A percentile compares a stretch with the other conserved stretches of the same genome.
phyloP scores from a whole-genome alignment of 78 protist genomes.

The Salpingoeca rosetta region DNA sequence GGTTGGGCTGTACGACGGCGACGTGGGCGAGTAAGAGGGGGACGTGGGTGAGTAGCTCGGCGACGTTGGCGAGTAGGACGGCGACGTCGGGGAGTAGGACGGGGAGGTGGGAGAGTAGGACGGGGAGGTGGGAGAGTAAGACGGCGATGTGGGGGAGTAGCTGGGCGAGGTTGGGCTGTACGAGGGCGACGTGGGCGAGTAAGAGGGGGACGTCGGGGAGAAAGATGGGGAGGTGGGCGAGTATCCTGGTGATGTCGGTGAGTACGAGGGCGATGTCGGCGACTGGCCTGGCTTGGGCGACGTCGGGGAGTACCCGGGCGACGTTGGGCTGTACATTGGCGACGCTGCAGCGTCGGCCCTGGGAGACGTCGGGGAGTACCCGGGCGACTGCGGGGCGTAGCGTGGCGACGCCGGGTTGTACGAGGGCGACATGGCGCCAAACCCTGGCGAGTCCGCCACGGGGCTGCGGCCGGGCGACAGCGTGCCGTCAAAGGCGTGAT shows the following conservation, averaged over 20 bases:
- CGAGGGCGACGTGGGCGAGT: slow-evolving; percentile 56
- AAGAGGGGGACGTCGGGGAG: slow-evolving; percentile 69
- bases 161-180: slow-evolving; percentile 65
- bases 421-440: slow-evolving; percentile 54
- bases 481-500: too few species aligned
- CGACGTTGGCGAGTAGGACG: slow-evolving; percentile 55
- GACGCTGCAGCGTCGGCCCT: slow-evolving; percentile 27
- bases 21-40: slow-evolving; percentile 52
- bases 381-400: slow-evolving; percentile 58
- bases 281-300: slow-evolving; percentile 23
- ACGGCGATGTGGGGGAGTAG: slow-evolving; percentile 70
- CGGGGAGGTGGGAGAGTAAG: slow-evolving; percentile 66
- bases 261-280: slow-evolving; percentile 51
- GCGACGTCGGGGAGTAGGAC: slow-evolving; percentile 70
- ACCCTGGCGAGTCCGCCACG: too few species aligned
- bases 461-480: too few species aligned
- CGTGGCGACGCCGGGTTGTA: slow-evolving; percentile 45
- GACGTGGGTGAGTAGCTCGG: slow-evolving; percentile 67
- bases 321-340: slow-evolving; percentile 24
- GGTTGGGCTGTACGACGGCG: slow-evolving; percentile 72
- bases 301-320: slow-evolving; percentile 47
- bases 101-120: slow-evolving; percentile 57
- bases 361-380: slow-evolving; percentile 59
- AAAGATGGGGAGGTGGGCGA: slow-evolving; percentile 61
- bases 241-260: too few species aligned